Evolutionary conservation across 192 early-diverging fungal genomes (phyloP).

Genomic region (Neocallimastix lanati): DNA sequence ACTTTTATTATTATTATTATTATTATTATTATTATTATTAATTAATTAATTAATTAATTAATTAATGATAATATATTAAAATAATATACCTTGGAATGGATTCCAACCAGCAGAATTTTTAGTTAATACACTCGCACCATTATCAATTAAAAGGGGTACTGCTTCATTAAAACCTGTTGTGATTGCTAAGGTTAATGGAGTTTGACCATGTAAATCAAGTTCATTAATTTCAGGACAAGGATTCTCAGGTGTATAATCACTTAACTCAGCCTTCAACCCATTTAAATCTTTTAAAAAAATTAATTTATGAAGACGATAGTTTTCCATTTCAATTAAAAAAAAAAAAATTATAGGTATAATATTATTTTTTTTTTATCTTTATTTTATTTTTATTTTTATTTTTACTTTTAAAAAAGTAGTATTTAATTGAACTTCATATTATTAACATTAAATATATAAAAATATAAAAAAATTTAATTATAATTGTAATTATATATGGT

Average conservation of each 20-base stretch:
- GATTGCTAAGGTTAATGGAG: conserved; percentile 24
- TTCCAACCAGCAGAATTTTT: conserved; percentile 23
- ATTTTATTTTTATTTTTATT: too few relatives aligned
- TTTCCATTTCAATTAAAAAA: background rate
- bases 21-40: too few relatives aligned
- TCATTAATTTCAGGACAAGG: conserved; percentile 1
- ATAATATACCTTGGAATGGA: conserved; percentile 11
- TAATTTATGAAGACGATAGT: background rate
- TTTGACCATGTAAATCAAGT: conserved; percentile 17
- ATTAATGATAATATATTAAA: too few relatives aligned
- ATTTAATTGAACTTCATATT: too few relatives aligned
- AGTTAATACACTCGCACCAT: conserved; percentile 9
- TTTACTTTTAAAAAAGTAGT: too few relatives aligned
- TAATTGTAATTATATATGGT: too few relatives aligned
- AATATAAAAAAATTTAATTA: too few relatives aligned
- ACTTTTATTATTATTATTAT: too few relatives aligned
- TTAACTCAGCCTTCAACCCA: background rate
- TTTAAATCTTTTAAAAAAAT: background rate
- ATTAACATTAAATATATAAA: too few relatives aligned
- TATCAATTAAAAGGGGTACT: conserved; percentile 12
- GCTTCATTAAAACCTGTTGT: conserved; percentile 12
- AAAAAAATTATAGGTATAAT: too few relatives aligned
- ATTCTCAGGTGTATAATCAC: background rate
- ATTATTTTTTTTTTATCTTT: background rate
- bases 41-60: too few relatives aligned